Evolutionary conservation across 1,284 basidiomycete genomes (phyloP).

Genomic region (Stygiomarasmius scandens): DNA sequence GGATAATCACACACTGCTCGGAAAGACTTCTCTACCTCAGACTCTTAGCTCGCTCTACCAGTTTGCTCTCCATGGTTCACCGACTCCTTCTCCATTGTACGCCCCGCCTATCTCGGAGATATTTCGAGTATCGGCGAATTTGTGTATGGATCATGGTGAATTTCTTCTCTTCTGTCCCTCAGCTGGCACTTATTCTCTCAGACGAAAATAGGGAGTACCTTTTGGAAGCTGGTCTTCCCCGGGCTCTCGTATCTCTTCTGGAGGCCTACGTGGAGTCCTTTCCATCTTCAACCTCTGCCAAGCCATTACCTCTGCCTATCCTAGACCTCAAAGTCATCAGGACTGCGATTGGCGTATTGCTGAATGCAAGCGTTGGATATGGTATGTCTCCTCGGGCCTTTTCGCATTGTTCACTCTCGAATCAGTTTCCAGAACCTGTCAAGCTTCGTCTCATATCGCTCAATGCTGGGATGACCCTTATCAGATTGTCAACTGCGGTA

Average conservation of each 20-base stretch:
- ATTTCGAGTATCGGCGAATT: conserved; percentile 74
- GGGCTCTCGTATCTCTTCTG: conserved; percentile 64
- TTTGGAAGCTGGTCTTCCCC: conserved; percentile 69
- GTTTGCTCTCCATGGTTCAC: conserved; percentile 50
- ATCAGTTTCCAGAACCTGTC: conserved; percentile 59
- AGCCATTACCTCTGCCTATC: conserved; percentile 54
- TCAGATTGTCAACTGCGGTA: conserved; percentile 68
- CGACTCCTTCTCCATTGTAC: conserved; percentile 46
- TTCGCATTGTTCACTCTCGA: neutral
- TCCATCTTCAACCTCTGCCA: conserved; percentile 39
- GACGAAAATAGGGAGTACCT: conserved; percentile 71
- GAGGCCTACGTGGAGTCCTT: conserved; percentile 68
- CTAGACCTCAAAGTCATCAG: conserved; percentile 73
- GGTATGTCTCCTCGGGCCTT: conserved; percentile 44
- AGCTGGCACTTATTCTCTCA: conserved; percentile 16
- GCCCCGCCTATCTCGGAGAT: conserved; percentile 63
- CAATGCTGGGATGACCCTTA: conserved; percentile 66
- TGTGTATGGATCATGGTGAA: conserved; percentile 80
- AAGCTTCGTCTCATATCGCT: conserved; percentile 66
- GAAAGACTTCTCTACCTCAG: conserved; percentile 63
- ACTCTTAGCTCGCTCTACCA: conserved; percentile 63
- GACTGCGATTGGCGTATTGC: conserved; percentile 77
- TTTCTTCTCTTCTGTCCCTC: neutral
- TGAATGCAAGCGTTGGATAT: conserved; percentile 80
- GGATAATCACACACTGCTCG: conserved; percentile 72